A percentile compares a stretch with the other conserved stretches of the same genome.
These are phyloP conservation scores for Pyrus bretschneideri DNA, from an alignment of 306 rosid species.

Conservation along the genomic window DNA sequence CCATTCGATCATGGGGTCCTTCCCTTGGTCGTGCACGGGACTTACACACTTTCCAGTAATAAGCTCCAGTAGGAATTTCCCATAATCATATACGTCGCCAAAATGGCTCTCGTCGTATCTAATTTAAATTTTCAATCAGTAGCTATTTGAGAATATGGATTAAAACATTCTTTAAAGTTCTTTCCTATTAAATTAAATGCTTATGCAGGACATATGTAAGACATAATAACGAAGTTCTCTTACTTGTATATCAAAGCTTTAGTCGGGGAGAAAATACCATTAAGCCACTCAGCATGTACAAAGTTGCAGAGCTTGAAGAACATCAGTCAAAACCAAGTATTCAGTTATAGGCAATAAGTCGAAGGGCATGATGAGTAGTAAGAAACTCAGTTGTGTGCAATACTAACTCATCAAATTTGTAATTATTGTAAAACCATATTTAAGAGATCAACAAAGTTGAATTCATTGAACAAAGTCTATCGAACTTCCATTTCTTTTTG, in stretches of 20 bases:
- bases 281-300: conserved; percentile 15
- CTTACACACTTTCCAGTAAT: conserved; percentile 6
- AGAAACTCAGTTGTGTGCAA: background rate
- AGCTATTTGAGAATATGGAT: background rate
- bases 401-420: background rate
- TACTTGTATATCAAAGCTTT: conserved; percentile 12
- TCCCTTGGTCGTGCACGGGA: conserved; percentile 2
- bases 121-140: background rate
- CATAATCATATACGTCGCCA: conserved; percentile 15
- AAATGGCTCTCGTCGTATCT: conserved; percentile 10
- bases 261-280: background rate
- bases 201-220: too few species aligned
- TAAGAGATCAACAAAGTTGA: background rate
- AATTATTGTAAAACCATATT: background rate
- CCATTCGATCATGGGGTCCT: conserved; percentile 22
- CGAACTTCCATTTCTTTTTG: background rate
- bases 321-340: background rate
- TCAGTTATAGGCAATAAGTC: background rate
- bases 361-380: background rate
- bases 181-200: background rate
- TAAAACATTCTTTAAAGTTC: background rate
- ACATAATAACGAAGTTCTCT: background rate
- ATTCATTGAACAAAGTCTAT: background rate
- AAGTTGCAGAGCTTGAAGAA: conserved; percentile 9
- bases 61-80: conserved; percentile 23